These are phyloP conservation scores for Exophiala aquamarina DNA, from an alignment of 2,329 filamentous ascomycete genomes.

Conservation along the genomic window DNA sequence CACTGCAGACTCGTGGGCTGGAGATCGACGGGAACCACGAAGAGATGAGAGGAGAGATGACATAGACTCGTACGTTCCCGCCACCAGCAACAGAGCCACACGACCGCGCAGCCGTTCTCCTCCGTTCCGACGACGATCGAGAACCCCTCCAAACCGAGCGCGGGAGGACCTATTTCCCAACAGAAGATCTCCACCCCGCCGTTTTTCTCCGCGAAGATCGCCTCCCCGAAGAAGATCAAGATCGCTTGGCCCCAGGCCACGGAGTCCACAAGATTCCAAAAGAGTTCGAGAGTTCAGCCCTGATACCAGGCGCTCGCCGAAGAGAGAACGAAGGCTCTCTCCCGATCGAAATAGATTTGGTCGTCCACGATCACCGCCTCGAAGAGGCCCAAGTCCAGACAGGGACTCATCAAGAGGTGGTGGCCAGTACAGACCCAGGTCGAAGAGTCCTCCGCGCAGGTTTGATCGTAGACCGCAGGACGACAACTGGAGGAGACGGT, in stretches of 20 bases:
- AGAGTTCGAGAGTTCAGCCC: slow-evolving; percentile 39
- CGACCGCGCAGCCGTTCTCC: slow-evolving; percentile 43
- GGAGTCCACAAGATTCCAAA: slow-evolving; percentile 35
- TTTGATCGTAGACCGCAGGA: slow-evolving; percentile 50
- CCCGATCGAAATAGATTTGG: slow-evolving; percentile 32
- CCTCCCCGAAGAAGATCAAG: slow-evolving; percentile 40
- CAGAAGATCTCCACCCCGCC: slow-evolving; percentile 40
- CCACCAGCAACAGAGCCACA: slow-evolving; percentile 21
- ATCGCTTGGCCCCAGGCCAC: slow-evolving; percentile 36
- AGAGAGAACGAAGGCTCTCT: slow-evolving; percentile 35
- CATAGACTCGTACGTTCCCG: slow-evolving; percentile 28
- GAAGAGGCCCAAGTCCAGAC: slow-evolving; percentile 35
- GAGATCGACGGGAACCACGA: slow-evolving; percentile 12
- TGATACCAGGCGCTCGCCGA: slow-evolving; percentile 32
- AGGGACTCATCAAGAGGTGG: slow-evolving; percentile 28
- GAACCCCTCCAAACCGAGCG: slow-evolving; percentile 40
- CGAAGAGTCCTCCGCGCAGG: slow-evolving; percentile 49
- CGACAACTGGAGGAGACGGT: slow-evolving; percentile 54
- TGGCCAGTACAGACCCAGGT: slow-evolving; percentile 44
- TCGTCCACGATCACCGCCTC: slow-evolving; percentile 34
- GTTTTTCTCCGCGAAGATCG: slow-evolving; percentile 43
- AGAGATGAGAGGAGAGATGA: slow-evolving; percentile 26
- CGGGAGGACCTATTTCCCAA: slow-evolving; percentile 37
- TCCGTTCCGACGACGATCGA: slow-evolving; percentile 41
- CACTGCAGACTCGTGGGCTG: slow-evolving; percentile 24